Conservation (phyloP, 208 protist species). For the Trypanosoma caninum region DNA sequence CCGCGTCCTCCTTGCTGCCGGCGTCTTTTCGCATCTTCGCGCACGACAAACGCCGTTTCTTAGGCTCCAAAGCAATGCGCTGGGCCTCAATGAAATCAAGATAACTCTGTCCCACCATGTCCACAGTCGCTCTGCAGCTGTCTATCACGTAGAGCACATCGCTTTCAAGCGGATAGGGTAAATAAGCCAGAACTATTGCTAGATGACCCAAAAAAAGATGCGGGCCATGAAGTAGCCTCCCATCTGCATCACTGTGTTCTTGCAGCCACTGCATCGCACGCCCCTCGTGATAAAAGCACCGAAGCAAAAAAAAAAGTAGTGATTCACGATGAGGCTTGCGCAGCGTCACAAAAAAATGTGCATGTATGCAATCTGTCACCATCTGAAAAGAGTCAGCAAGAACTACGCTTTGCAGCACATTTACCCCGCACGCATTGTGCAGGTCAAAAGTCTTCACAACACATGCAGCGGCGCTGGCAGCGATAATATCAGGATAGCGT, state of each 20-base stretch:
- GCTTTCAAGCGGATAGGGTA: slow-evolving; percentile 52
- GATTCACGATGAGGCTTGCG: slow-evolving; percentile 54
- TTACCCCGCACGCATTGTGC: slow-evolving; percentile 43
- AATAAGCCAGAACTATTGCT: slow-evolving; percentile 39
- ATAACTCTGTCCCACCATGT: slow-evolving; percentile 54
- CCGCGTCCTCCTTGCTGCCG: not conserved
- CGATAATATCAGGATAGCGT: slow-evolving; percentile 59
- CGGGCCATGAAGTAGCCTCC: slow-evolving; percentile 17
- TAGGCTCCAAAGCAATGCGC: not conserved
- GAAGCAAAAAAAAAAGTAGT: slow-evolving; percentile 51
- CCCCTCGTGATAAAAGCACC: slow-evolving; percentile 64
- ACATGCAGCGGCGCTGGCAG: slow-evolving; percentile 33
- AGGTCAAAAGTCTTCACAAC: slow-evolving; percentile 53
- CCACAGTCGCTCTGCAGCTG: slow-evolving; percentile 51
- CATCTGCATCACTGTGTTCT: slow-evolving; percentile 13
- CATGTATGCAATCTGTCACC: slow-evolving; percentile 29
- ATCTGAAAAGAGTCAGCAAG: not conserved
- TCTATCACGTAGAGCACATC: slow-evolving; percentile 56
- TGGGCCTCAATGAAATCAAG: slow-evolving; percentile 31
- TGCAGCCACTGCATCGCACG: slow-evolving; percentile 45
- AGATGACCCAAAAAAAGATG: slow-evolving; percentile 59
- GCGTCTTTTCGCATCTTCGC: not conserved
- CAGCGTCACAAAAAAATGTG: slow-evolving; percentile 40
- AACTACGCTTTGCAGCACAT: slow-evolving; percentile 52
- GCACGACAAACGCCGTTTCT: not conserved